Evolutionary conservation across 225 moss, liverwort and hornwort species (phyloP), one percentile per base, ranked within the genome.

Genomic region (Ulota crispa): DNA sequence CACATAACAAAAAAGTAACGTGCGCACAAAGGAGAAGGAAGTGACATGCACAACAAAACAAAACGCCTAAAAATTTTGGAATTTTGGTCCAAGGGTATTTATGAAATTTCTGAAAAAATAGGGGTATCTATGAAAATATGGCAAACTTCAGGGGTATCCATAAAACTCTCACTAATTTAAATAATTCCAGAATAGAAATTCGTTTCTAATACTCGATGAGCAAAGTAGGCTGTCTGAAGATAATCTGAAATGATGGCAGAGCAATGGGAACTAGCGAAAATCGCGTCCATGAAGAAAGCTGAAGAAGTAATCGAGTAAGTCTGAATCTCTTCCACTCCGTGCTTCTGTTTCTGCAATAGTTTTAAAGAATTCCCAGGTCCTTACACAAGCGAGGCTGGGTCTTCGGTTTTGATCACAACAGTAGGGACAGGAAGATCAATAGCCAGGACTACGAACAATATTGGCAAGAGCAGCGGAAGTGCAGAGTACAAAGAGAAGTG

Each of bases 391-490:
- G 43, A 34, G 26, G 37, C 20, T 26, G 75, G 24, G 59, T 73
- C 23, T 32, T 66, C 24, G 69, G 41, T n/a, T 60, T 65, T 73
- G 21, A 57, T 68, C 20, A 14, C 72, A 82, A 75, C 60, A 91
- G 91, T 32, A 76, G 37, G 36, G 91, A 91, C 68, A 91, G 72
- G 27, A 91, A 73, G 79, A 91, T 89, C 32, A 76, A 83, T 13
- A 81, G 64, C 79, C 85, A 85, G 64, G 88, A 91, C 14, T 89
- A 85, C 10, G 91, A 91, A 73, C 80, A 78, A 24, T 89, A 89
- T 16, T 91, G 88, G 91, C 89, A 88, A 83, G 77, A 86, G 27
- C 91, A 91, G 26, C 86, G 77, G 37, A 91, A 83, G 19, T 83
- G 85, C 45, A 88, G 78, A 68, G 21, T 89, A 64, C 86, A 91